Evolutionary conservation across 495 filamentous ascomycete genomes (phyloP), one percentile per base, ranked within the genome.

Genomic region (Niebla homalea): DNA sequence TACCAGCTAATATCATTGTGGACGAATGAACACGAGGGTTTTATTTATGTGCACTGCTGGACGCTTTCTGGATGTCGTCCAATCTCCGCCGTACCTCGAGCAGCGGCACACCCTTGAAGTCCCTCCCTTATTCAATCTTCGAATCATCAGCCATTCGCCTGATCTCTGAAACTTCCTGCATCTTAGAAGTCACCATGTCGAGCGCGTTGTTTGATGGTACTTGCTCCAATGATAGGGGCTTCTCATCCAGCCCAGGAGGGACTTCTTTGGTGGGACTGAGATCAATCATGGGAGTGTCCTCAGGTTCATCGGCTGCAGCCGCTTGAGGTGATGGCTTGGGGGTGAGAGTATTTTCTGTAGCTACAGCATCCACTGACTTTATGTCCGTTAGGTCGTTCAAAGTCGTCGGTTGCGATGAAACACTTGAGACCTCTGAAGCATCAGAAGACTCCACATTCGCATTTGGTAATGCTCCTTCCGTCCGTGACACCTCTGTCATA

Each of bases 281-380:
- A 36, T 50, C 52, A 12, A 36, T 46, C 52, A 50, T 50, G 5
- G 52, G 39, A 19, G 39, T 32, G 35, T 50, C 46, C 6, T 54
- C 46, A 44, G 15, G 15, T 25, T 40, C 40, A 6, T 25, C n/a
- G 5, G 18, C 11, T n/a, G 23, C 18, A 10, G n/a, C 11, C 14
- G 22, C 22, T 32, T 20, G 25, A 1, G 25, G 40, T 26, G 21
- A 36, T 11, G 14, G 7, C 14, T 12, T 32, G 29, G 3, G 29
- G 29, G 29, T 32, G 29, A 12, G 0, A 3, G 23, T 15, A 36
- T 35, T 15, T 8, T 36, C 25, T 0, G 36, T 32, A 21, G 49
- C 11, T 19, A 11, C 25, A 35, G 26, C 18, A 35, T 19, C 18
- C 4, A 32, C 20, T 15, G 49, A 29, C 4, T 22, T 16, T 4